These are phyloP conservation scores for Wickerhamomyces rabaulensis DNA, from an alignment of 805 yeast genomes.

Conservation along the genomic window DNA sequence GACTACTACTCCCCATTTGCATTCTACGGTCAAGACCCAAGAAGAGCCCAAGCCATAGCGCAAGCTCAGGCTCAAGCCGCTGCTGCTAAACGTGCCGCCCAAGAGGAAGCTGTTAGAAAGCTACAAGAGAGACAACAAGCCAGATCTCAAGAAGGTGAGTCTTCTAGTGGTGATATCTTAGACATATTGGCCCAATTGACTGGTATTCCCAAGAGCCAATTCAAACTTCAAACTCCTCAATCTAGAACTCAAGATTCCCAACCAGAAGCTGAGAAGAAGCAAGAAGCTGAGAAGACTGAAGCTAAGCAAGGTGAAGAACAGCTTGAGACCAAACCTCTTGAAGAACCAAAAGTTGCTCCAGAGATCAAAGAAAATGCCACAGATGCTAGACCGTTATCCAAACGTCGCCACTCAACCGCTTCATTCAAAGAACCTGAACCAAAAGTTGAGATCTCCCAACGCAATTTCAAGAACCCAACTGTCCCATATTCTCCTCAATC, in stretches of 20 bases:
- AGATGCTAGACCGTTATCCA: constrained; percentile 8
- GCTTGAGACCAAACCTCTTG: not conserved
- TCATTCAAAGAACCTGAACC: constrained; percentile 21
- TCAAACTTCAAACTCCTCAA: not conserved
- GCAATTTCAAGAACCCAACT: constrained; percentile 24
- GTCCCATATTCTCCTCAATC: constrained; percentile 54
- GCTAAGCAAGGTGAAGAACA: not conserved
- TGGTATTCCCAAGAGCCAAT: not conserved
- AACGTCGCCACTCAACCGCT: constrained; percentile 21
- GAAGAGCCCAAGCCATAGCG: not conserved
- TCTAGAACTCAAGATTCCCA: not conserved
- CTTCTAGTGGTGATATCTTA: not conserved
- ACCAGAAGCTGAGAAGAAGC: not conserved
- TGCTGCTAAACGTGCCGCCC: not conserved
- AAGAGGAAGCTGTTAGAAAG: not conserved
- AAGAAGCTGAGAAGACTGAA: not conserved
- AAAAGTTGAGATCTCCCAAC: constrained; percentile 23
- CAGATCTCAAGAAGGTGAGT: not conserved
- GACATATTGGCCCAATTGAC: not conserved
- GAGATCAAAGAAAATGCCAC: constrained; percentile 1
- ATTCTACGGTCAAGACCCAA: not conserved
- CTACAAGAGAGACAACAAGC: not conserved
- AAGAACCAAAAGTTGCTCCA: not conserved
- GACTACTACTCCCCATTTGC: constrained; percentile 2
- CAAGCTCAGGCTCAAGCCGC: not conserved